Evolutionary conservation across 768 basidiomycete species (phyloP).

Genomic region (Gyrodon lividus): DNA sequence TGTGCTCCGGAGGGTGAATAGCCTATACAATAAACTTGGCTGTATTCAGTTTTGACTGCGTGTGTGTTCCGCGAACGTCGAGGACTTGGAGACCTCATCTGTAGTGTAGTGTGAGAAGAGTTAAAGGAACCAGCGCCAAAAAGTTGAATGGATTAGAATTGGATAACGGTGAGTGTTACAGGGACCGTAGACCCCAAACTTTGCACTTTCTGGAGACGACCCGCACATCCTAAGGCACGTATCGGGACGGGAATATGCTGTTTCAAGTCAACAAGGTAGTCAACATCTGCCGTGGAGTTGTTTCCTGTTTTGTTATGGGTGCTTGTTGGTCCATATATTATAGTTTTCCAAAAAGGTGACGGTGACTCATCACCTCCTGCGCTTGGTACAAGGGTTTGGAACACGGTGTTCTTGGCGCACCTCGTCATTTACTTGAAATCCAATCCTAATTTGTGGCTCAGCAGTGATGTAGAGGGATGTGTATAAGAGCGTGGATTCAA

Average conservation of each 20-base stretch:
- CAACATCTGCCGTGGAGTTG: too few species aligned
- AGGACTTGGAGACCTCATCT: background rate
- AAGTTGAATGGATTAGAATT: background rate
- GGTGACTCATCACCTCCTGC: background rate
- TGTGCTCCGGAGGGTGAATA: conserved; percentile 11
- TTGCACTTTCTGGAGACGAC: too few species aligned
- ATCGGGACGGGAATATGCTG: too few species aligned
- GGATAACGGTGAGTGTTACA: too few species aligned
- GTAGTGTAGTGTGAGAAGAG: background rate
- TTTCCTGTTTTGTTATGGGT: background rate
- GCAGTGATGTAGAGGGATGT: too few species aligned
- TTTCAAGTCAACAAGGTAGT: too few species aligned
- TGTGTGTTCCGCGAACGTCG: background rate
- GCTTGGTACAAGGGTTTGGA: background rate
- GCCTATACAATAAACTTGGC: background rate
- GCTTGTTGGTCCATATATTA: background rate
- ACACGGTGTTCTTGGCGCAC: background rate
- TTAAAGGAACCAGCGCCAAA: background rate
- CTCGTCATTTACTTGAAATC: too few species aligned
- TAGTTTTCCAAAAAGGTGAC: background rate
- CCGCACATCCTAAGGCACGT: too few species aligned
- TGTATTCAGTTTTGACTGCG: background rate
- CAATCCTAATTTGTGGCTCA: too few species aligned
- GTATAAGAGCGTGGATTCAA: too few species aligned
- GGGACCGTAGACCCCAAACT: too few species aligned